These are phyloP conservation scores for Tetracladium marchalianum DNA, from an alignment of 495 filamentous ascomycete genomes.

Conservation along the genomic window DNA sequence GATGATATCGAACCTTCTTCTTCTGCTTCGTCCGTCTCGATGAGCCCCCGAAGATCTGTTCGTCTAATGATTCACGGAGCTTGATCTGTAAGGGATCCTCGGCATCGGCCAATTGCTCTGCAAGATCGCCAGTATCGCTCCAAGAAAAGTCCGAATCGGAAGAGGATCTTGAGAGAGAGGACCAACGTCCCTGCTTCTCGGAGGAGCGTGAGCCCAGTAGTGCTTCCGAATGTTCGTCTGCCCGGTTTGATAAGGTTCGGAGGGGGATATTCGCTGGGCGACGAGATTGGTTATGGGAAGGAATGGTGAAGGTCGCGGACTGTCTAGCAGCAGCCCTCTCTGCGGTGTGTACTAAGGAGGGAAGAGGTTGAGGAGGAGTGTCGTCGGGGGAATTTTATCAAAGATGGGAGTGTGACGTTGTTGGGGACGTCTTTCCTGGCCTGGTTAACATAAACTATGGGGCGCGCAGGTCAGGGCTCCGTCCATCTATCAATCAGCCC, in stretches of 20 bases:
- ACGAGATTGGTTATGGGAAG: constrained; percentile 35
- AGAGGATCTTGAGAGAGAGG: constrained; percentile 24
- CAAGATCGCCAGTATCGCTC: constrained; percentile 90
- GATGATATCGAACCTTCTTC: constrained; percentile 39
- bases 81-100: constrained; percentile 67
- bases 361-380: neutral
- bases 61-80: constrained; percentile 52
- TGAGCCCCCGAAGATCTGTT: constrained; percentile 39
- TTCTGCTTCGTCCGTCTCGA: constrained; percentile 29
- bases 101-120: constrained; percentile 73
- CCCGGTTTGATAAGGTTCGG: constrained; percentile 38
- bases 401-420: neutral
- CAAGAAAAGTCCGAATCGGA: constrained; percentile 70
- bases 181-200: constrained; percentile 25
- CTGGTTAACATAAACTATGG: neutral
- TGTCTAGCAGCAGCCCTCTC: constrained; percentile 51
- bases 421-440: neutral
- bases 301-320: constrained; percentile 48
- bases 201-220: constrained; percentile 18
- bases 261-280: constrained; percentile 55
- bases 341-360: constrained; percentile 20
- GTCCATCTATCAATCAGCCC: too few relatives aligned
- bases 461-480: too few relatives aligned
- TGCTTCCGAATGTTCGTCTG: constrained; percentile 17
- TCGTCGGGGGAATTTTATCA: neutral